These are phyloP conservation scores for Leccinum olivaceopallidum DNA, from an alignment of 768 basidiomycete genomes.

Conservation along the genomic window DNA sequence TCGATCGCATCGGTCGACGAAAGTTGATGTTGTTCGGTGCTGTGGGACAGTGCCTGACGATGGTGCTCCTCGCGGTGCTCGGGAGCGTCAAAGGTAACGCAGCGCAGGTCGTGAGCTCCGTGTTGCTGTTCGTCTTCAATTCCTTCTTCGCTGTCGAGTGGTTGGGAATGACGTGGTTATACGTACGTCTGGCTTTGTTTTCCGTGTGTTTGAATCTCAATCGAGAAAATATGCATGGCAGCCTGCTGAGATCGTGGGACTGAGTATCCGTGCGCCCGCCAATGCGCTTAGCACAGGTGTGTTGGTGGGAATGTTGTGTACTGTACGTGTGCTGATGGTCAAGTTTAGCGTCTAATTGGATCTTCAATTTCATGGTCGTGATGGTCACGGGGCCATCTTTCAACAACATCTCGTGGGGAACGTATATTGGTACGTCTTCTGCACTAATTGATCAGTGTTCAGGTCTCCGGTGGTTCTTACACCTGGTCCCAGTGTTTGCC, in stretches of 20 bases:
- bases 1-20: slow-evolving; percentile 73
- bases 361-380: slow-evolving; percentile 58
- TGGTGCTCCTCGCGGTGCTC: slow-evolving; percentile 58
- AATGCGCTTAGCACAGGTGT: slow-evolving; percentile 59
- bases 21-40: slow-evolving; percentile 73
- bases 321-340: neutral
- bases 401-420: slow-evolving; percentile 56
- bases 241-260: slow-evolving; percentile 66
- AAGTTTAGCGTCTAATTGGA: slow-evolving; percentile 44
- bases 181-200: slow-evolving; percentile 39
- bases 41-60: slow-evolving; percentile 54
- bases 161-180: slow-evolving; percentile 73
- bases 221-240: slow-evolving; percentile 19
- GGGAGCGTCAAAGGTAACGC: slow-evolving; percentile 51
- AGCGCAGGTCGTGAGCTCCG: slow-evolving; percentile 50
- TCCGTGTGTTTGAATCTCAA: neutral
- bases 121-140: slow-evolving; percentile 70
- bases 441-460: neutral
- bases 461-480: neutral
- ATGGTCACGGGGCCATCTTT: slow-evolving; percentile 65
- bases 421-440: slow-evolving; percentile 50
- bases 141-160: slow-evolving; percentile 70
- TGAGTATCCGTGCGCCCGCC: slow-evolving; percentile 62
- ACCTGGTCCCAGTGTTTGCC: slow-evolving; percentile 44
- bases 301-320: neutral